Conservation (phyloP, 2,329 filamentous ascomycete genomes). For the Onygena corvina region DNA sequence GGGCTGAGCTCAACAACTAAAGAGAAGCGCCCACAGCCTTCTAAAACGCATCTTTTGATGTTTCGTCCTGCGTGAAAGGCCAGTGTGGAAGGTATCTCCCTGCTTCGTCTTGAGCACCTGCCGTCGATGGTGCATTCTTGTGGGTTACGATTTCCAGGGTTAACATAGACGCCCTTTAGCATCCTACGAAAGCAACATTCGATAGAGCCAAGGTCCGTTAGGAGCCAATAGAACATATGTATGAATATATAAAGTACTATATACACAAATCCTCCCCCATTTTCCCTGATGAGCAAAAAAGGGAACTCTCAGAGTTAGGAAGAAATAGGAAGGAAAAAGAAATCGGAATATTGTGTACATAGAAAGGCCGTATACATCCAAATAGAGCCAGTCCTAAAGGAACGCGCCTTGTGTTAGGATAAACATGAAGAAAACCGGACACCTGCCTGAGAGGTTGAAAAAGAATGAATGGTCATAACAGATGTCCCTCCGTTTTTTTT, state of each 20-base stretch:
- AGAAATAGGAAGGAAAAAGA: neutral
- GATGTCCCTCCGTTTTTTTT: neutral
- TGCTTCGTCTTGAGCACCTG: neutral
- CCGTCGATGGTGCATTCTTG: neutral
- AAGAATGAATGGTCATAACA: slow-evolving; percentile 1
- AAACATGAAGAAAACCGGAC: neutral
- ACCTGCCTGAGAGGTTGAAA: neutral
- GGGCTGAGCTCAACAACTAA: neutral
- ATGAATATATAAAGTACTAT: slow-evolving; percentile 2
- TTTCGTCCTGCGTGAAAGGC: neutral
- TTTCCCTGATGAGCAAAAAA: neutral
- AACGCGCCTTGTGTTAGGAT: neutral
- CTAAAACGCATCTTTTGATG: neutral
- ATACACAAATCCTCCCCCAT: neutral
- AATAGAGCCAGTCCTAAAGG: neutral
- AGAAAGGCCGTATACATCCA: neutral
- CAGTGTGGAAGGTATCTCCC: neutral
- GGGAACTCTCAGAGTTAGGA: neutral
- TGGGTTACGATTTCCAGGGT: neutral
- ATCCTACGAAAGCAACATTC: neutral
- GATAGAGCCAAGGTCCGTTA: neutral
- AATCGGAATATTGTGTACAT: slow-evolving; percentile 1
- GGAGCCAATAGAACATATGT: slow-evolving; percentile 1
- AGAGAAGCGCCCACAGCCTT: too few relatives aligned
- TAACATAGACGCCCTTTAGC: neutral